A percentile compares a stretch with the other conserved stretches of the same genome.
phyloP scores from a whole-genome alignment of 306 rosid genomes.

The Cucurbita argyrosperma region DNA sequence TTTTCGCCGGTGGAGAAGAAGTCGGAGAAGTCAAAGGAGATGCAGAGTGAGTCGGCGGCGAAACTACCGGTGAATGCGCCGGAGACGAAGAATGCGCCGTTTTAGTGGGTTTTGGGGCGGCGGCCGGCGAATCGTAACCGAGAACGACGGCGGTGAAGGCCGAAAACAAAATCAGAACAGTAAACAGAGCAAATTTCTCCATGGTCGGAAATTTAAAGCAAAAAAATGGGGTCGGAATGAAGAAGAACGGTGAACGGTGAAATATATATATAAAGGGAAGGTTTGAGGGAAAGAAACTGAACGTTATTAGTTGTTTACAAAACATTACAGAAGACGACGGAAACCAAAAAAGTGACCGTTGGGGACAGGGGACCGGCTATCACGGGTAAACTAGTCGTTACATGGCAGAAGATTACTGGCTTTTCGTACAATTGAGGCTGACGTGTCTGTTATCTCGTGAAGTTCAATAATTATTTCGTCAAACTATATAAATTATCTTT shows the following conservation, averaged over 20 bases:
- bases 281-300: background rate
- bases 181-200: slow-evolving; percentile 15
- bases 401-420: slow-evolving; percentile 6
- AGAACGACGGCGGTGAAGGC: slow-evolving; percentile 3
- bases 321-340: background rate
- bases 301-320: background rate
- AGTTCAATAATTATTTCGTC: background rate
- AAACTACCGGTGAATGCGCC: slow-evolving; percentile 12
- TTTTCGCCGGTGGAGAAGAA: slow-evolving; percentile 26
- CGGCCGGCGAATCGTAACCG: slow-evolving; percentile 52
- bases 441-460: background rate
- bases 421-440: background rate
- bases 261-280: slow-evolving; percentile 17
- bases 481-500: no score
- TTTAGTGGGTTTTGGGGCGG: slow-evolving; percentile 37
- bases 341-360: slow-evolving; percentile 46
- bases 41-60: slow-evolving; percentile 11
- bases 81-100: slow-evolving; percentile 9
- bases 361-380: slow-evolving; percentile 21
- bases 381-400: slow-evolving; percentile 55
- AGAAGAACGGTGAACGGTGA: background rate
- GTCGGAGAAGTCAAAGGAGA: slow-evolving; percentile 50
- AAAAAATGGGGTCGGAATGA: background rate
- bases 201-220: slow-evolving; percentile 1
- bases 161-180: slow-evolving; percentile 14